Base-by-base conservation (phyloP, 306 rosid species). In the Medicago lupulina region DNA sequence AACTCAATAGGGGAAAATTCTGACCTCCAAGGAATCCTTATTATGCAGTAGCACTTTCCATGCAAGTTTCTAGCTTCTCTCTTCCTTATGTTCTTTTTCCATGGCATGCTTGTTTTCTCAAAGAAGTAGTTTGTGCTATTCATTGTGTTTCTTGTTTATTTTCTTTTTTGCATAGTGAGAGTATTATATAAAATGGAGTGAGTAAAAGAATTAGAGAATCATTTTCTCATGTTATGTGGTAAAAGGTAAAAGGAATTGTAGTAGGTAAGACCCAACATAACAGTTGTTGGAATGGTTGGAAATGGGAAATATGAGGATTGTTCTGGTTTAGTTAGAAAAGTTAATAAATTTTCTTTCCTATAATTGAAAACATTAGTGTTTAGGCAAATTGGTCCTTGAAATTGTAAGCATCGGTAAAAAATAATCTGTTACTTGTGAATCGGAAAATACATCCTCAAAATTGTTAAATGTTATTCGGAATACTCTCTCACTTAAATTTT, bases 11-110 rank as follows among this genome's bases (percentile, higher is more conserved):
- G 71, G 15, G 83, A 81, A 1, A 68, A 36, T 19, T 73, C 62
- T 36, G 74, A 61, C 61, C 67, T 18, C 72, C 82, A 78, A 44
- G 83, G 83, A 60, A 81, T 68, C 72, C 80, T 79, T 59, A 86
- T 83, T 38, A 75, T 70, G 78, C 75, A 43, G 40, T 54, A 76
- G 40, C 58, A 76, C 11, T 17, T 81, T 6, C 58, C 34, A 54
- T 28, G 34, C 54, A 55, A 59, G 64, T 62, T 70, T 75, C 79
- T 61, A n/a, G 55, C 28, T 47, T 83, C 46, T 57, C 75, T 73
- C 40, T 44, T 71, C 21, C 73, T 80, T 0, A 74, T 80, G 38
- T 79, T 82, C 13, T 50, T 82, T 39, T 39, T 85, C 79, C 83
- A 17, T 39, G 79, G 73, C 46, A 78, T 21, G 79, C 16, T 73